Base-by-base conservation (phyloP, 1,284 basidiomycete species). In the Heterobasidion parviporum region DNA sequence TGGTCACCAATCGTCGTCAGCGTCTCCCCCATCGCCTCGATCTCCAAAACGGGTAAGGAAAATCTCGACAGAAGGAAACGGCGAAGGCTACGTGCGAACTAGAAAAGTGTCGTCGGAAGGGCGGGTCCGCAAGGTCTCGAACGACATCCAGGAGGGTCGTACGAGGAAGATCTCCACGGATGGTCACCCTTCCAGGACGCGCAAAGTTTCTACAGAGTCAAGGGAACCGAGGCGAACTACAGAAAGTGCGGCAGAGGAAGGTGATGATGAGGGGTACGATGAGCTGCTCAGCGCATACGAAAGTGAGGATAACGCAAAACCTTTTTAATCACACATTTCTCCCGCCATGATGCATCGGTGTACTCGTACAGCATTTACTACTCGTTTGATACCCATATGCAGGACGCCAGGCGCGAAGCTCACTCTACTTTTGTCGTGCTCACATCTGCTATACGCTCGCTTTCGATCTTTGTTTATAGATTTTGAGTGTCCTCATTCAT, bases 231-330 rank as follows among this genome's bases (percentile, higher is more conserved):
- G 70, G 54, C 69, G 66, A 38, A n/a, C 20, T 36, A 64, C 63
- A 50, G 81, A 83, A 46, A 87, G 82, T 63, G 79, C 74, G 33
- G 85, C 83, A 1, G 82, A 85, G 53, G 85, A 88, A 55, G 87
- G 87, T 2, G 86, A 89, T 59, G 87, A 89, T 60, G 87, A 89
- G 65, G 86, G 84, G 6, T 89, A 89, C 57, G 85, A 85, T 59
- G 87, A 89, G 34, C 65, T 89, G 55, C 66, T 89, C 60, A 87
- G 84, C 65, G 86, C 86, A 26, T 90, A 90, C 63, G 87, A 89
- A 69, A 89, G 87, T 63, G 87, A 89, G 58, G 71, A 70, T 41
- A 64, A 63, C 41, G 54, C 52, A 35, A 55, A 44, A n/a, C 33
- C 41, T 38, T 41, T 52, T 12, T 61, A 53, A 58, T 16, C 12